phyloP scores from a whole-genome alignment of 1,284 basidiomycete genomes.

The Cutaneotrichosporon sp. region DNA sequence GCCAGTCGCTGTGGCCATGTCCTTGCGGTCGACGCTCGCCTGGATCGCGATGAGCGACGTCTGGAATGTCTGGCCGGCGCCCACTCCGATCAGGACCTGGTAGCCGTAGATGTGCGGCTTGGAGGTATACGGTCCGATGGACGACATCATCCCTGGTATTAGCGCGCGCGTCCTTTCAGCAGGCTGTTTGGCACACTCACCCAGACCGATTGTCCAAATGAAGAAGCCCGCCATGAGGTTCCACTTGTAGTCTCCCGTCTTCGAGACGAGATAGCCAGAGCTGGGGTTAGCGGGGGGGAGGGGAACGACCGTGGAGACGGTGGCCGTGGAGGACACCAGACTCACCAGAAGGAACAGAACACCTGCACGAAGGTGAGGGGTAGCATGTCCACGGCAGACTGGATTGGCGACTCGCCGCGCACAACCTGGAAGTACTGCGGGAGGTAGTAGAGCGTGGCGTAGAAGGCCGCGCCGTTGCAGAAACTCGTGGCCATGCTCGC shows the following conservation, averaged over 20 bases:
- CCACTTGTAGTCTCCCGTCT: slow-evolving; percentile 64
- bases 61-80: slow-evolving; percentile 59
- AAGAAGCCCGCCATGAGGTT: slow-evolving; percentile 67
- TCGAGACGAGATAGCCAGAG: slow-evolving; percentile 63
- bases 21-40: slow-evolving; percentile 35
- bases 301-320: neutral
- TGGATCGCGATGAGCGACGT: slow-evolving; percentile 58
- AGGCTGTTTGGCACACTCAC: neutral
- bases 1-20: slow-evolving; percentile 44
- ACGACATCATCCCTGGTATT: slow-evolving; percentile 60
- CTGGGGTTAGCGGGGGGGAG: slow-evolving; percentile 15
- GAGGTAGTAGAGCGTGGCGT: slow-evolving; percentile 44
- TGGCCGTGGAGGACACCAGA: neutral
- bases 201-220: slow-evolving; percentile 67
- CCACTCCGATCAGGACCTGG: slow-evolving; percentile 66
- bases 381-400: slow-evolving; percentile 63
- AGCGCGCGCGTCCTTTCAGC: too few species aligned
- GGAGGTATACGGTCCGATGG: slow-evolving; percentile 58
- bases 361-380: slow-evolving; percentile 66
- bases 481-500: slow-evolving; percentile 70
- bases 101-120: slow-evolving; percentile 63
- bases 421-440: slow-evolving; percentile 74
- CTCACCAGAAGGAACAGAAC: slow-evolving; percentile 46
- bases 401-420: slow-evolving; percentile 63
- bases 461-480: slow-evolving; percentile 58